Conservation (phyloP, 768 basidiomycete genomes). For the Serendipita sp. region DNA sequence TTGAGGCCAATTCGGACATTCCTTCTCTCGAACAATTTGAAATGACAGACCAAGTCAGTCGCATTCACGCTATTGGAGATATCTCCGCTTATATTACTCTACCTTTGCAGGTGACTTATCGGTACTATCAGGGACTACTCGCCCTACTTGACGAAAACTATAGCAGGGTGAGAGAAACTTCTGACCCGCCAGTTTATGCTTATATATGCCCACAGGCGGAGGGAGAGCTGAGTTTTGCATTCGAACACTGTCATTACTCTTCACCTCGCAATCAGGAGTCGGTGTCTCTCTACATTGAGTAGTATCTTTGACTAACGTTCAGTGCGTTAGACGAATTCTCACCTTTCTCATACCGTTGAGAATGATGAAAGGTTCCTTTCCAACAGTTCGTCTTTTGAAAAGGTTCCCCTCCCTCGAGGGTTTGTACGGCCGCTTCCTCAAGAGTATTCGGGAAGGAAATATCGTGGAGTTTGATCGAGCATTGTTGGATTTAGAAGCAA, state of each 20-base stretch:
- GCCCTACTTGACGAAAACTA: constrained; percentile 89
- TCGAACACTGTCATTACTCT: constrained; percentile 59
- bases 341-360: constrained; percentile 82
- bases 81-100: constrained; percentile 5
- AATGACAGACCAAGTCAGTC: constrained; percentile 64
- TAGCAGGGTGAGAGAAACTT: constrained; percentile 36
- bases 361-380: constrained; percentile 74
- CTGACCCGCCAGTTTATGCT: background rate
- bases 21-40: constrained; percentile 65
- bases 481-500: constrained; percentile 42
- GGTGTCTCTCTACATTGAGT: constrained; percentile 20
- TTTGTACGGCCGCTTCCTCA: constrained; percentile 66
- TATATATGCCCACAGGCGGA: constrained; percentile 40
- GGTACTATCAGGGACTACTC: constrained; percentile 90
- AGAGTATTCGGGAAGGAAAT: constrained; percentile 62
- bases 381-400: constrained; percentile 49
- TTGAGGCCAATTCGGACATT: constrained; percentile 71
- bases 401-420: constrained; percentile 57
- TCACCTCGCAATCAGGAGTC: constrained; percentile 73
- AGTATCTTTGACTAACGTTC: constrained; percentile 5
- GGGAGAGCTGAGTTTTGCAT: constrained; percentile 72
- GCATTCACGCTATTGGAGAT: constrained; percentile 11
- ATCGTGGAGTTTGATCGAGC: constrained; percentile 66
- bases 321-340: constrained; percentile 57
- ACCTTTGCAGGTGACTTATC: constrained; percentile 60